phyloP scores from a whole-genome alignment of 768 basidiomycete species.

The Mycena floridula region DNA sequence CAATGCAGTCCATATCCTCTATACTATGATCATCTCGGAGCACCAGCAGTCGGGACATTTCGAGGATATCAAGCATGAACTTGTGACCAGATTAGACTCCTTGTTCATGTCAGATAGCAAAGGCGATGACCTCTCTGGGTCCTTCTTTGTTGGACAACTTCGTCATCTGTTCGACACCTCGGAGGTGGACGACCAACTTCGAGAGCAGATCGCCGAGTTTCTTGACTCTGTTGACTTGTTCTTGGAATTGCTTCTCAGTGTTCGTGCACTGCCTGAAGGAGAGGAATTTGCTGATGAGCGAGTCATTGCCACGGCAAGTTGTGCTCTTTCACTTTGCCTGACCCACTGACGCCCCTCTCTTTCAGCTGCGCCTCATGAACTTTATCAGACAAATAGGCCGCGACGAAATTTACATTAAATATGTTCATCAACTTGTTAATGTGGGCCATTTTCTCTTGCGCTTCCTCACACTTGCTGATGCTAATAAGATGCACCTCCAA shows the following conservation, averaged over 20 bases:
- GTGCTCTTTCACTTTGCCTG: constrained; percentile 1
- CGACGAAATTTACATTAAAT: constrained; percentile 93
- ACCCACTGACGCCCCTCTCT: constrained; percentile 7
- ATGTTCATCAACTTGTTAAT: constrained; percentile 91
- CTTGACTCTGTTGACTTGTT: constrained; percentile 89
- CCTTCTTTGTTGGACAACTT: constrained; percentile 89
- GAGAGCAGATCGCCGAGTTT: constrained; percentile 73
- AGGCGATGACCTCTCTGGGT: constrained; percentile 84
- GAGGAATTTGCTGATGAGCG: constrained; percentile 94
- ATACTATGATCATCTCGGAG: constrained; percentile 92
- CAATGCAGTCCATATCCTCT: constrained; percentile 88
- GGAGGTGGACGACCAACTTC: constrained; percentile 72
- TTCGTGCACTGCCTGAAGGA: constrained; percentile 85
- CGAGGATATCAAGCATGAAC: constrained; percentile 84
- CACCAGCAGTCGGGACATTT: constrained; percentile 83
- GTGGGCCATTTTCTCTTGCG: constrained; percentile 36
- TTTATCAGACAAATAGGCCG: constrained; percentile 89
- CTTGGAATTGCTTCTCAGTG: constrained; percentile 82
- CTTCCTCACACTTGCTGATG: constrained; percentile 1
- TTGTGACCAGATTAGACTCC: constrained; percentile 85
- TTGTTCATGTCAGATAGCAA: constrained; percentile 92
- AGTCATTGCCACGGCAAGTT: constrained; percentile 77
- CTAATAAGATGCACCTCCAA: constrained; percentile 73
- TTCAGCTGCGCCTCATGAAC: constrained; percentile 81
- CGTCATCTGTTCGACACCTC: constrained; percentile 85